Evolutionary conservation across 768 basidiomycete genomes (phyloP), one percentile per base, ranked within the genome.

Genomic region (Multifurca ochricompacta): DNA sequence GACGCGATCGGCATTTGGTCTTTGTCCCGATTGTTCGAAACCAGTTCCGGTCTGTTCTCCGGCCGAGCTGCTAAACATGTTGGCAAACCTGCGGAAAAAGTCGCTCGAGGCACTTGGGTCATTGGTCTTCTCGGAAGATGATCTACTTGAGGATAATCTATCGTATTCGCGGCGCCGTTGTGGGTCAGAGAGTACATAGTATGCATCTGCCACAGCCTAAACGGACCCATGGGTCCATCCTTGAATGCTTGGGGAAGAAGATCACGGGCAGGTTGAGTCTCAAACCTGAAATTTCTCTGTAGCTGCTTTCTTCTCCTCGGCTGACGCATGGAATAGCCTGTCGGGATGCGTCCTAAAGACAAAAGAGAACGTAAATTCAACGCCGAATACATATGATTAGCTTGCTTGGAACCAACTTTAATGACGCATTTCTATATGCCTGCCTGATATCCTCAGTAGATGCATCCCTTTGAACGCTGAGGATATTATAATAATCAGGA

Each of bases 151-250:
- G 64, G 85, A 85, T 0, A 90, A 69, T 0, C 60, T 59, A 60
- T 91, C 89, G 59, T 91, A 91, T 68, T 91, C 87, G 63, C 68
- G 74, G 54, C 85, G 78, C 53, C 87, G 76, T 39, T 76, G 74
- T 4, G 82, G 69, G 68, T 96, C 91, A 3, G 89, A 91, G 34
- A 97, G 79, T 25, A 94, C 87, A 66, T 90, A 96, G 71, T 95
- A 95, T 16, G 92, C 92, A 68, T 96, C 93, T 49, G 93, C 91
- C 59, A 96, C 83, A 7, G 86, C 82, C 86, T 87, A 65, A 49
- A 14, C 1, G 14, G 27, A 36, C 21, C 8, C 18, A 8, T 6
- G n/a, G 8, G 9, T 34, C 3, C 9, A 14, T 11, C 16, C 7
- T 18, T 21, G 32, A 45, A n/a, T 45, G 27, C 14, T 35, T 30